Base-by-base conservation (phyloP, 176 grass and related monocot species). In the Oryza meridionalis region DNA sequence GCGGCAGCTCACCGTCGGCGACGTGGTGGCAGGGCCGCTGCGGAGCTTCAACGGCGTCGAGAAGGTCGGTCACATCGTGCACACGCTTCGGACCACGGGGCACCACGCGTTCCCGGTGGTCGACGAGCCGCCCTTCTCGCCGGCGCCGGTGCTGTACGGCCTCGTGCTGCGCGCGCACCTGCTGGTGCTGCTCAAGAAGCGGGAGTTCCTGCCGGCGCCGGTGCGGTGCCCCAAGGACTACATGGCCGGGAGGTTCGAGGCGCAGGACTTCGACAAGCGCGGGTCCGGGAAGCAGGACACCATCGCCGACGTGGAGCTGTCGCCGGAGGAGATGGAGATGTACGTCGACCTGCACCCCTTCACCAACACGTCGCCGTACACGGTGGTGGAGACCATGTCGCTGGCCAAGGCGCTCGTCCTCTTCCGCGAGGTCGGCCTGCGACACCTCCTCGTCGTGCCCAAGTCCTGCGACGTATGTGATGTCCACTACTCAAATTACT, bases 21-120 rank as follows among this genome's bases (percentile, higher is more conserved):
- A 98, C 67, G 93, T 95, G 12, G 89, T 95, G 19, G 46, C 44
- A 14, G 96, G 96, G 1, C 96, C 96, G 4, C 76, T 98, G n/a
- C 72, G 87, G 27, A 78, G 62, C 71, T 95, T 95, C 80, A 80
- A 75, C 80, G 93, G 96, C 9, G 85, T 95, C 0, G 96, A 98
- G 83, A 98, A 93, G 84, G 93, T 98, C 1, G 91, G 80, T 3
- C 79, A 85, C 91, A 63, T 98, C 46, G 63, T 98, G 81, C 91
- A 95, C 85, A 83, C 61, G 44, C 87, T 98, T 26, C 86, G 82
- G 49, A 88, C 93, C 6, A 98, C 96, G 16, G 80, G 83, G 2
- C 96, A 98, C 80, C 89, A 98, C 67, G 96, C 91, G 24, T 98
- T 98, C 86, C 96, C 96, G 25, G 96, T 98, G 21, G 86, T 98